Percentiles rank a stretch among this genome's conserved stretches.
phyloP scores from a whole-genome alignment of 768 basidiomycete species.

The Mycena capillaripes region DNA sequence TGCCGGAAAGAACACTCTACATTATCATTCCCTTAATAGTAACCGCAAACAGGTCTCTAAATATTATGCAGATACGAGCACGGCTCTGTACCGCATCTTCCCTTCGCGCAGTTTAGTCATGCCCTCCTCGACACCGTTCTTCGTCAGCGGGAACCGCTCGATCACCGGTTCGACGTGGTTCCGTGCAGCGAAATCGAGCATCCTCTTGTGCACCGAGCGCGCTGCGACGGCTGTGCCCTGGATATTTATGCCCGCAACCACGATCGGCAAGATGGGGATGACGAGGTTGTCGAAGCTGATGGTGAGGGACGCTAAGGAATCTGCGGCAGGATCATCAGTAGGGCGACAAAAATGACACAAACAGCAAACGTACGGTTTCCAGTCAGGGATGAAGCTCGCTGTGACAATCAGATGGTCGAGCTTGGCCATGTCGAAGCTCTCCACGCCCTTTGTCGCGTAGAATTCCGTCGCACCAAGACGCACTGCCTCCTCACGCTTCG shows the following conservation, averaged over 20 bases:
- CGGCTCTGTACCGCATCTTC: conserved; percentile 27
- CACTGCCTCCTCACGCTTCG: conserved; percentile 48
- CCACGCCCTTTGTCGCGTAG: conserved; percentile 45
- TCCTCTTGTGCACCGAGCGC: too few relatives aligned
- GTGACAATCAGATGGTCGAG: conserved; percentile 50
- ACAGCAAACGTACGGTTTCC: conserved; percentile 20
- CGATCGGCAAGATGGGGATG: conserved; percentile 21
- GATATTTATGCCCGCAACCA: conserved; percentile 15
- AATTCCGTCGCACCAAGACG: conserved; percentile 52
- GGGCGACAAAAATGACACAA: too few relatives aligned
- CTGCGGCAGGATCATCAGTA: not conserved
- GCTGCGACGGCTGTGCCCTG: conserved; percentile 36
- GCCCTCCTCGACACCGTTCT: too few relatives aligned
- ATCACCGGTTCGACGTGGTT: too few relatives aligned
- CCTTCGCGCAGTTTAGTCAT: conserved; percentile 31
- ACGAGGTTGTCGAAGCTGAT: conserved; percentile 8
- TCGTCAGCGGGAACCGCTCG: too few relatives aligned
- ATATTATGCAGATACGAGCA: conserved; percentile 9
- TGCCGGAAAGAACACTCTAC: too few relatives aligned
- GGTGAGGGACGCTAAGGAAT: conserved; percentile 21
- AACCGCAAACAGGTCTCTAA: too few relatives aligned
- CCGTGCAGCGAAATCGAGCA: too few relatives aligned
- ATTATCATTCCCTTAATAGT: too few relatives aligned
- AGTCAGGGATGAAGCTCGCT: conserved; percentile 30
- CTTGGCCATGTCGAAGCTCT: conserved; percentile 41